Evolutionary conservation across 2,329 filamentous ascomycete species (phyloP), one percentile per base, ranked within the genome.

Genomic region (Pleoardoris graminearum): DNA sequence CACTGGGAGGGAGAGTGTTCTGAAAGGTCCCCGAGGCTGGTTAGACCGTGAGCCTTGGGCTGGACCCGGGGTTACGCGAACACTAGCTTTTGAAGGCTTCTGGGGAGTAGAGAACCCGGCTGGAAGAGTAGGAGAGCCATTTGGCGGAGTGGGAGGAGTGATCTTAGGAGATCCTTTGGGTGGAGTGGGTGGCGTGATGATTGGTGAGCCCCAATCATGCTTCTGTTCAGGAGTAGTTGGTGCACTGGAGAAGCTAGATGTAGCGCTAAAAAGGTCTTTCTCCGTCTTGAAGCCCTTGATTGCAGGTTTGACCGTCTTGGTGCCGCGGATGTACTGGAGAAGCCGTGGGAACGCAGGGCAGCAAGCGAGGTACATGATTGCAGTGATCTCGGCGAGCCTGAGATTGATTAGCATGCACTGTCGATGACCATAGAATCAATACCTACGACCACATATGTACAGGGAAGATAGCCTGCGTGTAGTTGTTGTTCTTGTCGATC

Each of bases 361-460:
- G 37, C 53, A 55, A 19, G 50, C 49, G 30, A 51, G 29, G 36
- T 46, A 48, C 21, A 55, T 50, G 36, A 55, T 41, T 10, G 49
- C 44, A 2, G 53, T 53, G 36, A 55, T 48, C 17, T 55, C 53
- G 3, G 46, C 53, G 27, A 55, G 46, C 8, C 53, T 55, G 22
- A 2, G 16, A 33, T 12, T 6, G 7, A 22, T 23, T 6, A 47
- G 16, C 12, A 32, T 27, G 33, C 7, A 12, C 10, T 12, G 10
- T 11, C 19, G 7, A 14, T 32, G 14, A 6, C 1, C 11, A 5
- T 11, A 41, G 10, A 7, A 36, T 36, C 12, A 29, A 33, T 25
- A 55, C 53, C 42, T 50, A 55, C 53, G 53, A 50, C 53, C 53
- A 55, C 29, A 52, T 36, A 25, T 55, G 45, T 16, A 55, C 46